Conservation (phyloP, 2,329 filamentous ascomycete genomes). For the Aspergillus niger region DNA sequence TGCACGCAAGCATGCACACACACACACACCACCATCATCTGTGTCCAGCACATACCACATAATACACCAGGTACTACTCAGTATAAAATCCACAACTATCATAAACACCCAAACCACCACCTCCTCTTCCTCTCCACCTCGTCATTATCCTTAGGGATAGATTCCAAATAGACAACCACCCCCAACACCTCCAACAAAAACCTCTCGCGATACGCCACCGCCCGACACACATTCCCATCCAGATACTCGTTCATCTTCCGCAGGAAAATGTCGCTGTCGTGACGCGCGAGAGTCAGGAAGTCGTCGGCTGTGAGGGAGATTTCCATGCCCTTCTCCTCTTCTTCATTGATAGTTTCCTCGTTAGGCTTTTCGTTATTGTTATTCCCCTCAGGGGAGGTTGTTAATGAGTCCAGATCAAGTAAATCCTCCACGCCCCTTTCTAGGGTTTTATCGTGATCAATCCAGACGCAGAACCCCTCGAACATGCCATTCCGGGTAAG, state of each 20-base stretch:
- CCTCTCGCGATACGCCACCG: constrained; percentile 10
- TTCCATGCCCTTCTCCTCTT: not conserved
- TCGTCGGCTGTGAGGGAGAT: not conserved
- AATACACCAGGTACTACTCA: too few species aligned
- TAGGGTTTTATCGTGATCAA: not conserved
- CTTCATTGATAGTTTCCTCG: not conserved
- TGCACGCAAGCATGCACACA: not conserved
- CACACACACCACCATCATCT: not conserved
- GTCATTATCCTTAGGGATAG: not conserved
- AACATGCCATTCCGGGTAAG: constrained; percentile 11
- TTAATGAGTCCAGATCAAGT: not conserved
- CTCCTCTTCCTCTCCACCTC: not conserved
- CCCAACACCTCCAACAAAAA: constrained; percentile 21
- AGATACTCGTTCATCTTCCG: not conserved
- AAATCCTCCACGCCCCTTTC: not conserved
- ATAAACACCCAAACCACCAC: not conserved
- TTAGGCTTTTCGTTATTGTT: not conserved
- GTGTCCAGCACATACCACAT: not conserved
- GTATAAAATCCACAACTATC: too few species aligned
- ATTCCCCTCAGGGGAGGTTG: too few species aligned
- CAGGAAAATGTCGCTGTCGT: not conserved
- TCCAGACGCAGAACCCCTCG: constrained; percentile 11
- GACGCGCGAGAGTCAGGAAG: not conserved
- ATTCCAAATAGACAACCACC: constrained; percentile 5
- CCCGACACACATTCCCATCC: not conserved